Evolutionary conservation across 202 grass and related monocot species (phyloP), one percentile per base, ranked within the genome.

Genomic region (Digitaria exilis): DNA sequence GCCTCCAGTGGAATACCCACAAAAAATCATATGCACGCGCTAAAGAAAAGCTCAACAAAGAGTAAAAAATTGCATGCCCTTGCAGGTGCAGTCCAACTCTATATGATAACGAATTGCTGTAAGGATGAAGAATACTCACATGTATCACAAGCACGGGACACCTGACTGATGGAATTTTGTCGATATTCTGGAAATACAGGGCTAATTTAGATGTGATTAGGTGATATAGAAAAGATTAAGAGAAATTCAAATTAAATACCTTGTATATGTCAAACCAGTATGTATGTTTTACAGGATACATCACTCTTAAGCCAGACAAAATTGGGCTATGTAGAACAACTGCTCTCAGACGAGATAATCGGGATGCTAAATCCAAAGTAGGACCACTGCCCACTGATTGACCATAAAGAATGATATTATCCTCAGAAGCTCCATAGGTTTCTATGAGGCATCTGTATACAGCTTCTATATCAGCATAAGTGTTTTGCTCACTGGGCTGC

Each of bases 191-290:
- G 78, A 83, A 52, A 83, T 45, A 82, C 19, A 92, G 78, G 34
- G 67, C 10, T 28, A 59, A 76, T 76, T 77, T 57, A 87, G 76
- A 76, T 64, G 29, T 41, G 83, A 29, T 3, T 45, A 80, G 71
- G 63, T 28, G 24, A 14, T 76, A 64, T n/a, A n/a, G n/a, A 79
- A 63, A 84, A 65, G 58, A 77, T 62, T 80, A 31, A 64, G 37
- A 51, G 16, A 87, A 85, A 55, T 12, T 3, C 43, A 87, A 66
- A 76, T 31, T 70, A 63, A 29, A 69, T 82, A 92, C 92, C 89
- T 94, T 94, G 60, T 94, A 94, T 89, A 94, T 94, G 84, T 94
- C 92, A 73, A 94, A 94, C 92, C 92, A 94, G 81, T 94, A 94
- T 79, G 92, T 94, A 83, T 87, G 81, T 22, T 94, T 94, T 58